Conservation (phyloP, 1,284 basidiomycete species). For the Leccinum fallax region DNA sequence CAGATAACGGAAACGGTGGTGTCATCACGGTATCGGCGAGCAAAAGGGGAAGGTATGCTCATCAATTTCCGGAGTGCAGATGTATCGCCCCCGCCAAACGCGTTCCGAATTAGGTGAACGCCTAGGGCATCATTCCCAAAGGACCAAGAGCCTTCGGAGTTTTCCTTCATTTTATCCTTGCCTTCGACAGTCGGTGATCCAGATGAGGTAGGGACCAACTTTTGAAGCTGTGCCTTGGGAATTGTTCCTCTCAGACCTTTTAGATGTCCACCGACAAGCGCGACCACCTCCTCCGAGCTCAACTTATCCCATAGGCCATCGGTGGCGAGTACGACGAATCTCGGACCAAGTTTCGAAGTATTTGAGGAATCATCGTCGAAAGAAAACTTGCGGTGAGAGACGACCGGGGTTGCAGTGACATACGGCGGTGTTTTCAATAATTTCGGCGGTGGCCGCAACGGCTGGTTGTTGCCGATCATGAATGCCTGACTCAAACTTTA, state of each 20-base stretch:
- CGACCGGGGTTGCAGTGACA: conserved; percentile 87
- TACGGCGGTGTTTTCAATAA: conserved; percentile 90
- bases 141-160: conserved; percentile 62
- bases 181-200: conserved; percentile 65
- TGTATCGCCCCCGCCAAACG: conserved; percentile 86
- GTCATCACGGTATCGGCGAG: conserved; percentile 85
- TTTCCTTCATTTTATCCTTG: conserved; percentile 49
- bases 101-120: conserved; percentile 93
- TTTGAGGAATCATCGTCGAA: conserved; percentile 36
- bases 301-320: conserved; percentile 96
- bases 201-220: conserved; percentile 54
- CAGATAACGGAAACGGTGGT: conserved; percentile 88
- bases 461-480: conserved; percentile 60
- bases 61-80: conserved; percentile 68
- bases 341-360: conserved; percentile 40
- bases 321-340: conserved; percentile 87
- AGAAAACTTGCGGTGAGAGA: conserved; percentile 76
- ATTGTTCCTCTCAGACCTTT: conserved; percentile 69
- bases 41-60: conserved; percentile 84
- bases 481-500: conserved; percentile 68
- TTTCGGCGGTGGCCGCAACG: conserved; percentile 61
- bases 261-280: conserved; percentile 85
- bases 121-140: conserved; percentile 88
- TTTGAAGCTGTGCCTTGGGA: conserved; percentile 56
- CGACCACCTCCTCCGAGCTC: conserved; percentile 93